A percentile compares a stretch with the other conserved stretches of the same genome.
phyloP scores from a whole-genome alignment of 768 basidiomycete species.

The Russula ochroleuca region DNA sequence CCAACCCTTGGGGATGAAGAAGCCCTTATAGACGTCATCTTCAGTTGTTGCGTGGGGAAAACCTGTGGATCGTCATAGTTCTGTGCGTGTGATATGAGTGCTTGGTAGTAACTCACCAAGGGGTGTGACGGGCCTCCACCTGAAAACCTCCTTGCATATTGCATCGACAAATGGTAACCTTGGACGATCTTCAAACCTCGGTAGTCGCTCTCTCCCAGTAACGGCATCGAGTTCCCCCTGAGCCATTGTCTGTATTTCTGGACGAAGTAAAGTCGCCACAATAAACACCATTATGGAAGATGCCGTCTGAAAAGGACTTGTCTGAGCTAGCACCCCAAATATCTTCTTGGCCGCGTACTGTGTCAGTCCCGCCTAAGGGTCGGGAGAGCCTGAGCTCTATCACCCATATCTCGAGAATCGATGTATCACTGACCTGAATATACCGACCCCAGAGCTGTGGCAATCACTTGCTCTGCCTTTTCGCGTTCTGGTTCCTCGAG shows the following conservation, averaged over 20 bases:
- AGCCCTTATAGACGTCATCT: not conserved
- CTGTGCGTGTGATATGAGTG: not conserved
- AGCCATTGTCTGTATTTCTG: not conserved
- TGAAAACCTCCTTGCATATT: not conserved
- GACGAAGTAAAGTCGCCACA: not conserved
- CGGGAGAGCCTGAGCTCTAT: not conserved
- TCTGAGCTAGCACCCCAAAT: not conserved
- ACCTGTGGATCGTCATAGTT: not conserved
- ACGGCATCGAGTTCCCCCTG: not conserved
- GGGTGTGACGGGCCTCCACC: not conserved
- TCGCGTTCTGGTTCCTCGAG: not conserved
- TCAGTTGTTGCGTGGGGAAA: not conserved
- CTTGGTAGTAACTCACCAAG: not conserved
- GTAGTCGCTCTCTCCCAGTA: not conserved
- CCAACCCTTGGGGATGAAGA: not conserved
- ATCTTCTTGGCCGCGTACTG: not conserved
- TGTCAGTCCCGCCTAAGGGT: not conserved
- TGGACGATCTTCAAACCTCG: not conserved
- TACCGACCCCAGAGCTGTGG: not conserved
- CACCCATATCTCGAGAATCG: not conserved
- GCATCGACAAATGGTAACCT: not conserved
- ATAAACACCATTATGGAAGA: not conserved
- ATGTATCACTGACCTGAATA: not conserved
- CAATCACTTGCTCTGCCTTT: not conserved
- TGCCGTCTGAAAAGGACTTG: not conserved